Base-by-base conservation (phyloP, 805 yeast species). In the Cyberlindnera japonica region DNA sequence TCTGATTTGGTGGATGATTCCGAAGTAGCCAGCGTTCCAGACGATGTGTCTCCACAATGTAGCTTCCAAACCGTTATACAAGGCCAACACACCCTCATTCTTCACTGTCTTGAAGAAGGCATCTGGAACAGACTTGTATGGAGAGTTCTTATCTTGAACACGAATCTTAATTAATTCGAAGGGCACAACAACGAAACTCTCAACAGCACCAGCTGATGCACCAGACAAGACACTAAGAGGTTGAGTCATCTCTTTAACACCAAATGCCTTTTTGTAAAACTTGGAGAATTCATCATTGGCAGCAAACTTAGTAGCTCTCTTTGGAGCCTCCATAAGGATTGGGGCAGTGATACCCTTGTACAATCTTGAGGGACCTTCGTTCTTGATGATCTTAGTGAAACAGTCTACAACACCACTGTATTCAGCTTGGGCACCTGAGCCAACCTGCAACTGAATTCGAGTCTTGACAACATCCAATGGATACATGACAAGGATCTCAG, bases 1-100 rank as follows among this genome's bases (percentile, higher is more conserved):
- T 64, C 95, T 79, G 41, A 88, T 81, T 69, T 88, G 95, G 78
- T 80, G 85, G 55, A 93, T 93, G 53, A 84, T 77, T 49, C 99
- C 99, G 62, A 93, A 93, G 69, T 93, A 93, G 44, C 98, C 98
- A 33, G 96, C 96, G 67, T 93, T 93, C 99, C 99, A 93, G 45
- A 79, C 69, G 45, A 87, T 77, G 63, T 93, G 98, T 75, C 99
- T 85, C 95, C 96, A 93, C 59, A 93, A 66, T 9, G 99, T 93
- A 20, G 97, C 89, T 69, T 93, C 99, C 52, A 93, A 71, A 45
- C 99, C 99, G 61, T 87, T 88, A 67, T 91, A 93, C 58, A 93
- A 66, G 21, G 96, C 89, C 43, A 87, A 64, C 2, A 77, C 61
- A 58, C 99, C 99, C 60, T 91, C 87, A 35, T 72, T 65, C 54